Conservation (phyloP, 257 asterid species). For the Solanum chmielewskii region DNA sequence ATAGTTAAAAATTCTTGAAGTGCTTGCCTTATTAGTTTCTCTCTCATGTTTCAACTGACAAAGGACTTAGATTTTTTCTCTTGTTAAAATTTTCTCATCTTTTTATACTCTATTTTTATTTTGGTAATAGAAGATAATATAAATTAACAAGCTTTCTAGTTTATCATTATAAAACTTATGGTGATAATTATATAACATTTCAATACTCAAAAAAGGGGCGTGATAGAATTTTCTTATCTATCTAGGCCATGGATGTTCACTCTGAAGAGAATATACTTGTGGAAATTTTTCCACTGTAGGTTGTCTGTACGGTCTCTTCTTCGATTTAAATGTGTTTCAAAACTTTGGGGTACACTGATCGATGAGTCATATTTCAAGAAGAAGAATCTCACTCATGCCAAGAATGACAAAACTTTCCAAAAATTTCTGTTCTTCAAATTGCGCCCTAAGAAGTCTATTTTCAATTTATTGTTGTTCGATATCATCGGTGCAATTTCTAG, state of each 20-base stretch:
- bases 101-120: too few relatives aligned
- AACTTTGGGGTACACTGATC: background rate
- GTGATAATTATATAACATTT: too few relatives aligned
- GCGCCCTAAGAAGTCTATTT: background rate
- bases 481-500: background rate
- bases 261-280: background rate
- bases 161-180: background rate
- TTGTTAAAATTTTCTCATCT: too few relatives aligned
- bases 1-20: too few relatives aligned
- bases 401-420: background rate
- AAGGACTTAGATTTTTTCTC: too few relatives aligned
- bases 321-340: background rate
- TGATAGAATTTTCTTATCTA: too few relatives aligned
- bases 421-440: background rate
- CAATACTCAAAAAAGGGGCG: background rate
- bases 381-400: background rate
- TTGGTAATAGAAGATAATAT: too few relatives aligned
- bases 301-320: background rate
- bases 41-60: too few relatives aligned
- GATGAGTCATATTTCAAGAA: too few relatives aligned
- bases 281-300: background rate
- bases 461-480: background rate
- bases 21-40: too few relatives aligned
- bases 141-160: too few relatives aligned
- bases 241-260: background rate